Percentiles rank a stretch among this genome's conserved stretches.
Conservation (phyloP, 306 rosid species). For the barrel medic (Medicago truncatula) region DNA sequence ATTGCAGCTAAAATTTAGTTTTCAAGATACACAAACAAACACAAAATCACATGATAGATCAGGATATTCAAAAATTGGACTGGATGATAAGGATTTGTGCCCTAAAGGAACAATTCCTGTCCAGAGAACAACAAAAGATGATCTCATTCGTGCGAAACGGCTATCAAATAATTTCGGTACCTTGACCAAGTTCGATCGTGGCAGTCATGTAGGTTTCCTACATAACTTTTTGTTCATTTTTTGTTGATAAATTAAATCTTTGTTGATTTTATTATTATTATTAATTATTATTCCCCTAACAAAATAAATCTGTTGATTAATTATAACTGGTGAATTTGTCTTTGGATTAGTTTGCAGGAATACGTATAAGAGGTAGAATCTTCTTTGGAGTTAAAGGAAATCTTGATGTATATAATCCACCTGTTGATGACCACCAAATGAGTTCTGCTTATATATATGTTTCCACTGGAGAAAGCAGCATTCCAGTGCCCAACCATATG, state of each 20-base stretch:
- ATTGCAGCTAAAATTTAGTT: constrained; percentile 14
- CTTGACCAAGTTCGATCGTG: background rate
- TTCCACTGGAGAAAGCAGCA: background rate
- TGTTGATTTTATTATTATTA: too few relatives aligned
- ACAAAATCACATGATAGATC: background rate
- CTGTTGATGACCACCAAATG: background rate
- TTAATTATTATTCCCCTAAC: too few relatives aligned
- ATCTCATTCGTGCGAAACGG: constrained; percentile 15
- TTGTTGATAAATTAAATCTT: too few relatives aligned
- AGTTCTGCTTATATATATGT: constrained; percentile 23
- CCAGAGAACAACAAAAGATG: constrained; percentile 15
- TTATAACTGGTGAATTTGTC: too few relatives aligned
- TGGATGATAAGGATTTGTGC: background rate
- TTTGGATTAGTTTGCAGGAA: constrained; percentile 23
- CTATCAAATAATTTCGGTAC: background rate
- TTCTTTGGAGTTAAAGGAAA: constrained; percentile 2
- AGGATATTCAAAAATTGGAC: background rate
- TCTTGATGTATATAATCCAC: constrained; percentile 6
- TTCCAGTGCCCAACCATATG: background rate
- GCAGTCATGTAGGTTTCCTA: background rate
- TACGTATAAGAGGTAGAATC: background rate
- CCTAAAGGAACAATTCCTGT: constrained; percentile 27
- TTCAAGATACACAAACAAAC: background rate
- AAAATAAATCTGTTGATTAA: too few relatives aligned
- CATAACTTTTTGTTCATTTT: background rate